These are phyloP conservation scores for Yueomyces sp. DNA, from an alignment of 805 yeast species.

Conservation along the genomic window DNA sequence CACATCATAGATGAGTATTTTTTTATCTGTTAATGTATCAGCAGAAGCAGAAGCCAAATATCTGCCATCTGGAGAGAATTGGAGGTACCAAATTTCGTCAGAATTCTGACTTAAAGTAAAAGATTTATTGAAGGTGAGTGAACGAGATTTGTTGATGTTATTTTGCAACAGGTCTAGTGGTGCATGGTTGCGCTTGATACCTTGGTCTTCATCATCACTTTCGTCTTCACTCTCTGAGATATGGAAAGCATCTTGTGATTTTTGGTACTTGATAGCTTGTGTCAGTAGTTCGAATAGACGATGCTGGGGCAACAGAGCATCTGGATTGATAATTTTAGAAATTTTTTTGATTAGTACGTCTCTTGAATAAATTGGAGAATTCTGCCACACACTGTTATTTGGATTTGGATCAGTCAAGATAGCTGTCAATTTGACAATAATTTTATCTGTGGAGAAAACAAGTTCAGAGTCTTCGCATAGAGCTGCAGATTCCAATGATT, in stretches of 20 bases:
- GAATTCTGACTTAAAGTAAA: conserved; percentile 31
- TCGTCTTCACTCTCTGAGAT: conserved; percentile 17
- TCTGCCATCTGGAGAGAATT: conserved; percentile 66
- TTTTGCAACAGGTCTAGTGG: conserved; percentile 8
- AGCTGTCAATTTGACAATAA: conserved; percentile 17
- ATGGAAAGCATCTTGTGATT: conserved; percentile 24
- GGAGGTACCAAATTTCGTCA: conserved; percentile 76
- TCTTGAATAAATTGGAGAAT: conserved; percentile 26
- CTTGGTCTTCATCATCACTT: conserved; percentile 12
- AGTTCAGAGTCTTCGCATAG: conserved; percentile 4
- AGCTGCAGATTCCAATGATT: background rate
- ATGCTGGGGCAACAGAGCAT: conserved; percentile 38
- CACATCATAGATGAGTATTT: conserved; percentile 54
- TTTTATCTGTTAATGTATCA: conserved; percentile 32
- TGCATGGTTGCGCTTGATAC: conserved; percentile 3
- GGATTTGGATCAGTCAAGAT: conserved; percentile 19
- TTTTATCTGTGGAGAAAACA: conserved; percentile 16
- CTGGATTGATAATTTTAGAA: conserved; percentile 35
- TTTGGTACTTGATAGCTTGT: conserved; percentile 39
- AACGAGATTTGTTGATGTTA: conserved; percentile 5
- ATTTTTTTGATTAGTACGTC: conserved; percentile 29
- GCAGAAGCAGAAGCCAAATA: conserved; percentile 66
- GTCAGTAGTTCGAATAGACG: conserved; percentile 36
- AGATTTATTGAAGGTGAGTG: conserved; percentile 3
- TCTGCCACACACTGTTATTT: conserved; percentile 23